phyloP scores from a whole-genome alignment of 257 asterid genomes.

The Cynanchum wilfordii region DNA sequence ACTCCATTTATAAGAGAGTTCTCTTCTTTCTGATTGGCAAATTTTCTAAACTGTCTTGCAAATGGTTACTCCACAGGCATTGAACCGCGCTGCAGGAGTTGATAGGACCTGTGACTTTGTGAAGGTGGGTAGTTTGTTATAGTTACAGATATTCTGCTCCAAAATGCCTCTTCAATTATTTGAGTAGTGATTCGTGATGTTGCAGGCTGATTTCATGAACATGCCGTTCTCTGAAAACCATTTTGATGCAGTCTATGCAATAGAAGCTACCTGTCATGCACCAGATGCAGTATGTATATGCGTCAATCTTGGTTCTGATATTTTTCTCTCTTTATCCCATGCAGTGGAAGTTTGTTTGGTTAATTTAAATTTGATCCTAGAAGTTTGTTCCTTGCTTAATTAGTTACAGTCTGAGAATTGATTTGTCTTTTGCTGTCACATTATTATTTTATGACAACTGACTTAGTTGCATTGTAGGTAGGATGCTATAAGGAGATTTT shows the following conservation, averaged over 20 bases:
- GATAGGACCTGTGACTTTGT: slow-evolving; percentile 75
- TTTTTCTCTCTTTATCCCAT: not conserved
- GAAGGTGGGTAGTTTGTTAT: slow-evolving; percentile 45
- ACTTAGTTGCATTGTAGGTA: slow-evolving; percentile 38
- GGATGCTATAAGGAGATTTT: slow-evolving; percentile 90
- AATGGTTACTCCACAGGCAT: slow-evolving; percentile 32
- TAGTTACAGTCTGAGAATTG: not conserved
- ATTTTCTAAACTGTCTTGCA: not conserved
- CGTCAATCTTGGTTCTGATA: not conserved
- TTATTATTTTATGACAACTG: not conserved
- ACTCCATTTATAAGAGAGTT: too few species aligned
- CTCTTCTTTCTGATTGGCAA: not conserved
- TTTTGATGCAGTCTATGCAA: slow-evolving; percentile 92
- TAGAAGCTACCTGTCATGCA: slow-evolving; percentile 99
- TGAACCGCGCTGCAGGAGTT: slow-evolving; percentile 71
- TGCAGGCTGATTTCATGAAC: slow-evolving; percentile 98
- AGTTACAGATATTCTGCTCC: not conserved
- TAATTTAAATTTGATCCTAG: not conserved
- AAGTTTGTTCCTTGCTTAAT: not conserved
- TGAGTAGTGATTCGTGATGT: slow-evolving; percentile 16
- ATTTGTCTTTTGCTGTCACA: slow-evolving; percentile 1
- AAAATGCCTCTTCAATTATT: slow-evolving; percentile 9
- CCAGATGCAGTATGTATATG: slow-evolving; percentile 72
- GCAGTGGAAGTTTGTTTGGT: not conserved
- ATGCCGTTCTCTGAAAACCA: slow-evolving; percentile 85